phyloP scores from a whole-genome alignment of 305 asterid species.

The Fraxinus greggii region DNA sequence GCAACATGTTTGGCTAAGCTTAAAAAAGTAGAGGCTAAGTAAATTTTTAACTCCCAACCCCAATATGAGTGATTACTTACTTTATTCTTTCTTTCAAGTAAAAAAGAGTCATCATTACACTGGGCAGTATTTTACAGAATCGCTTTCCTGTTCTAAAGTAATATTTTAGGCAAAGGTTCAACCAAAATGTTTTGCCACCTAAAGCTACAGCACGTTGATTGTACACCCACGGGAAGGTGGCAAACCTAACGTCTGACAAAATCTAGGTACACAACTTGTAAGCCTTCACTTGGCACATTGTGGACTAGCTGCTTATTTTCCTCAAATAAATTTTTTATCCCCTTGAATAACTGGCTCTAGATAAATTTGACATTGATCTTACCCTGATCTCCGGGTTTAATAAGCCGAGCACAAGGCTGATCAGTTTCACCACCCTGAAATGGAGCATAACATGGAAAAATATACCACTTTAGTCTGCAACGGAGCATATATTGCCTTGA shows the following conservation, averaged over 20 bases:
- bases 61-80: not conserved
- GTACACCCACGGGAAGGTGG: not conserved
- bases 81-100: not conserved
- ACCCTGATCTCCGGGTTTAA: constrained; percentile 55
- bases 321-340: not conserved
- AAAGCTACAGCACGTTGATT: not conserved
- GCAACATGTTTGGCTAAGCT: not conserved
- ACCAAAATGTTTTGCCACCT: not conserved
- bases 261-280: not conserved
- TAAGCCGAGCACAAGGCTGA: constrained; percentile 45
- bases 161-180: not conserved
- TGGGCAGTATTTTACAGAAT: not conserved
- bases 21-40: not conserved
- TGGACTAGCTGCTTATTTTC: not conserved
- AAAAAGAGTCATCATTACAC: not conserved
- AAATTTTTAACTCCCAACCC: not conserved
- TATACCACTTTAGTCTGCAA: not conserved
- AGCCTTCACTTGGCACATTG: not conserved
- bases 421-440: constrained; percentile 42
- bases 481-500: not conserved
- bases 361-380: constrained; percentile 21
- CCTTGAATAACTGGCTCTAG: not conserved
- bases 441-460: not conserved
- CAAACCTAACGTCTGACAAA: constrained; percentile 1
- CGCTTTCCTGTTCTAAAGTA: not conserved